A percentile compares a stretch with the other conserved stretches of the same genome.
phyloP scores from a whole-genome alignment of 805 yeast genomes.

The Kuraishia capsulata region DNA sequence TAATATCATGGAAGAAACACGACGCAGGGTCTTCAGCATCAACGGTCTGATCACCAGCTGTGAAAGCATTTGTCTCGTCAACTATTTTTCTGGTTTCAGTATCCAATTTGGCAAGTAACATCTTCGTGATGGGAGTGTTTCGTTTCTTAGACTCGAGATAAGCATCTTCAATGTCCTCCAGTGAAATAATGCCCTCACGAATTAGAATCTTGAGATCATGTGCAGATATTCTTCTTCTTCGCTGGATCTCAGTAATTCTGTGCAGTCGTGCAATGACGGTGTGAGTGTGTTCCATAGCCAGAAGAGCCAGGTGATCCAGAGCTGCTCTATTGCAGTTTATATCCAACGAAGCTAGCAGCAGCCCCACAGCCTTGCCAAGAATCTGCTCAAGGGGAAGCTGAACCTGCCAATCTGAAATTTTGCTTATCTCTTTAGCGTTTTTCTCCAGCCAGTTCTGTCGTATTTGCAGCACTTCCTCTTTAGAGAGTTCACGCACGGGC shows the following conservation, averaged over 20 bases:
- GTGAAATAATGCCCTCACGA: slow-evolving; percentile 29
- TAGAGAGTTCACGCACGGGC: neutral
- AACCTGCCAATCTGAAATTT: neutral
- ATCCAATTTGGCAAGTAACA: slow-evolving; percentile 5
- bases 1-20: slow-evolving; percentile 43
- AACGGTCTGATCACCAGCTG: slow-evolving; percentile 9
- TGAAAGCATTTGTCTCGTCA: slow-evolving; percentile 4
- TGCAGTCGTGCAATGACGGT: slow-evolving; percentile 33
- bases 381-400: slow-evolving; percentile 19
- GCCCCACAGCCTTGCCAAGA: slow-evolving; percentile 23
- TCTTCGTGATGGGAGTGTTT: slow-evolving; percentile 3
- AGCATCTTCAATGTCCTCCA: slow-evolving; percentile 30
- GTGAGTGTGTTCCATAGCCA: slow-evolving; percentile 26
- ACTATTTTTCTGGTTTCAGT: slow-evolving; percentile 9
- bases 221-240: slow-evolving; percentile 46
- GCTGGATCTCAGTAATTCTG: slow-evolving; percentile 46
- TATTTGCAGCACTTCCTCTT: neutral
- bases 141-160: slow-evolving; percentile 14
- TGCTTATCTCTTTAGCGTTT: neutral
- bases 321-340: slow-evolving; percentile 24
- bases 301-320: slow-evolving; percentile 25
- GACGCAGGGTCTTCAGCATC: slow-evolving; percentile 30
- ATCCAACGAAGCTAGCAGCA: slow-evolving; percentile 24
- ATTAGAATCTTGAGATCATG: slow-evolving; percentile 40
- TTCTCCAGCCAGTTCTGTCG: neutral